Evolutionary conservation across 2,329 filamentous ascomycete species (phyloP), one percentile per base, ranked within the genome.

Genomic region (Akanthomyces muscarius): DNA sequence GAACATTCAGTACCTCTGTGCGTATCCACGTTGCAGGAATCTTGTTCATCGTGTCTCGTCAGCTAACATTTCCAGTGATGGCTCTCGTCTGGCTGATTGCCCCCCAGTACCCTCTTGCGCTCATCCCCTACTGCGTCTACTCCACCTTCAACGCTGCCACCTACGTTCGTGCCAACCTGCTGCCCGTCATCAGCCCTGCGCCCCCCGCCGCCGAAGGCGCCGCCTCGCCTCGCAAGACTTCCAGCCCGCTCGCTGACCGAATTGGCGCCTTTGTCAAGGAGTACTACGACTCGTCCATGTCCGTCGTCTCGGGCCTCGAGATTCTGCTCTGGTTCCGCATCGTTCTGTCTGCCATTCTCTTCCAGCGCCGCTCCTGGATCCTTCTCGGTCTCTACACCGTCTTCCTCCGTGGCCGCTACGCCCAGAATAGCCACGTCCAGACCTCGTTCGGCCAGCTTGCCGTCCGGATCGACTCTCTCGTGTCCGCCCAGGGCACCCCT

Each of bases 71-170:
- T 66, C 38, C 72, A 96, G 93, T 86, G 71, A 93, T 98, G 90
- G 92, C 93, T 63, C 83, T 98, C 66, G 86, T 98, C 71, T 99
- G 95, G 95, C 90, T 99, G 71, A 89, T 94, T 78, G 88, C 89
- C 65, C 90, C 91, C 70, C 93, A 97, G 80, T 89, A 96, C 71
- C 88, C 92, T 44, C 84, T 97, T 70, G 95, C 95, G 62, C 86
- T 99, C 71, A 86, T 97, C 62, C 95, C 95, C 33, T 99, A 97
- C 81, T 89, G 88, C 70, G 91, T 99, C 77, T 99, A 98, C 86
- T 98, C 94, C 64, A 79, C 98, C 77, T 99, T 99, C 88, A 95
- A 99, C 80, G 92, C 98, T 69, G 91, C 93, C 66, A 98, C 95
- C 68, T 99, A 99, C 80, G 91, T 90, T 68, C 92, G 95, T 76